phyloP scores from a whole-genome alignment of 1,284 basidiomycete genomes.

The Malassezia obtusa region DNA sequence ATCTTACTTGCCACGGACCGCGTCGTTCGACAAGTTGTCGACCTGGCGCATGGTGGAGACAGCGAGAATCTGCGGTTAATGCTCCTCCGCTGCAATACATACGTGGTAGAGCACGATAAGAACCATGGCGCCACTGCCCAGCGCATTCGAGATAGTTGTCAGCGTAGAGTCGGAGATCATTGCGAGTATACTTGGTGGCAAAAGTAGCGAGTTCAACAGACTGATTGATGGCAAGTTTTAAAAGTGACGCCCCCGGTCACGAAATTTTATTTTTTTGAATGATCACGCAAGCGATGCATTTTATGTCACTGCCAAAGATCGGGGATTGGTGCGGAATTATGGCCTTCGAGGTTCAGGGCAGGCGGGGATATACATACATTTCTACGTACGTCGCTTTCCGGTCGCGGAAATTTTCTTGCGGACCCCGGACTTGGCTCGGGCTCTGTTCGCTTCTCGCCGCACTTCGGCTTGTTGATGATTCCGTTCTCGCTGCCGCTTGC shows the following conservation, averaged over 20 bases:
- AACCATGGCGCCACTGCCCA: constrained; percentile 13
- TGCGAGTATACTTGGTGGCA: neutral
- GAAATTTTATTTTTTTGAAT: neutral
- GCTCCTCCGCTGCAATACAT: neutral
- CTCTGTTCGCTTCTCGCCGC: constrained; percentile 6
- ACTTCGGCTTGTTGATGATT: constrained; percentile 12
- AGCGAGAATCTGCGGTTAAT: constrained; percentile 13
- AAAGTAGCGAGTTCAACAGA: neutral
- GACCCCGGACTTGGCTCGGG: neutral
- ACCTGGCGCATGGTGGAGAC: constrained; percentile 12
- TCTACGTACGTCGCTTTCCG: neutral
- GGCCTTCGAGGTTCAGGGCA: neutral
- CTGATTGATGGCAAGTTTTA: neutral
- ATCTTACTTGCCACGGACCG: neutral
- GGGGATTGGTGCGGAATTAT: too few species aligned
- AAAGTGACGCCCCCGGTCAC: neutral
- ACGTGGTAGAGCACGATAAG: constrained; percentile 17
- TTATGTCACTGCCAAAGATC: too few species aligned
- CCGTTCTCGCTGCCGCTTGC: constrained; percentile 4
- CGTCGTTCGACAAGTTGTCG: constrained; percentile 3
- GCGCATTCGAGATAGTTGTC: constrained; percentile 6
- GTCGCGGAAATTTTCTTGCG: constrained; percentile 2
- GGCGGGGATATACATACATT: neutral
- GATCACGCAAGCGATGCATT: constrained; percentile 12
- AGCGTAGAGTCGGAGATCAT: constrained; percentile 17